Evolutionary conservation across 2,329 filamentous ascomycete species (phyloP), one percentile per base, ranked within the genome.

Genomic region (Cladosporium halotolerans): DNA sequence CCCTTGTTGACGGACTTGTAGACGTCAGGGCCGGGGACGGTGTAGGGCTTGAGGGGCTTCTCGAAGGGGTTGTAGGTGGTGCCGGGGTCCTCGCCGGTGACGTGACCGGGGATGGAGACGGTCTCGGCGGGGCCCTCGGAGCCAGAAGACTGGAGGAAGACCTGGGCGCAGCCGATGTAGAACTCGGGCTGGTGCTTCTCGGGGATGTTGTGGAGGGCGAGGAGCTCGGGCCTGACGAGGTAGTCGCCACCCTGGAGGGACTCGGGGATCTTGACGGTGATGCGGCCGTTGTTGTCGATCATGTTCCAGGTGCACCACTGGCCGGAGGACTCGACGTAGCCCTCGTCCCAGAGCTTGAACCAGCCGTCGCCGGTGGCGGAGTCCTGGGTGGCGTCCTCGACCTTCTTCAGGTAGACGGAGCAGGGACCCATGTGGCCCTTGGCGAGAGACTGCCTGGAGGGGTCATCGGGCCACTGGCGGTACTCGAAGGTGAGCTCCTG

Each of bases 271-370:
- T 75, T 71, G 54, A 87, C 76, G 4, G 80, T 82, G 10, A 89
- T 71, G 16, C 83, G 73, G 11, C 85, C 85, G 18, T 82, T 75
- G 68, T 82, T 82, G 51, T 71, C 75, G 55, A 85, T 85, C 55
- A 90, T 74, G 56, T 80, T 81, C 63, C 88, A 80, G 3, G 83
- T 85, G 69, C 86, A 89, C 85, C 86, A 90, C 65, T 80, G 73
- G 28, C 73, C 67, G 1, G 73, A 73, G 4, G 34, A 14, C 4
- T 71, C 66, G 61, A 86, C 76, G 69, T 86, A 88, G 43, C 83
- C 84, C 48, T 84, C 77, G 54, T 87, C 79, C 75, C 79, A 88
- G 65, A 90, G 80, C 76, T 89, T 89, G 77, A 90, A 87, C 87
- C 86, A 91, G 38, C 86, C 86, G 47, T 75, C 71, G 4, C 86